Base-by-base conservation (phyloP, 1,284 basidiomycete species). In the Sutorius eximius region DNA sequence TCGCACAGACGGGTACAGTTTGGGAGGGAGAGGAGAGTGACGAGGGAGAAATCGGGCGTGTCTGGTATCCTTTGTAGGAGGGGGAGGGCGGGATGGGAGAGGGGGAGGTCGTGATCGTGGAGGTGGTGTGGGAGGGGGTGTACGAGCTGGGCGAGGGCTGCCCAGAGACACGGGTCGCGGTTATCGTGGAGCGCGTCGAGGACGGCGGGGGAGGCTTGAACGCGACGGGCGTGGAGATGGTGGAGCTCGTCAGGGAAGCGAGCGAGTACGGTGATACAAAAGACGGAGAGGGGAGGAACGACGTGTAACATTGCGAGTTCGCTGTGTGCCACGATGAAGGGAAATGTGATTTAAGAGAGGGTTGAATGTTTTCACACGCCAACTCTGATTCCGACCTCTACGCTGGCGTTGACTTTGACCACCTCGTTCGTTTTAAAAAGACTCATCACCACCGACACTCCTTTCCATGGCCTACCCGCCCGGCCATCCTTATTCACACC, bases 151-250 rank as follows among this genome's bases (percentile, higher is more conserved):
- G 79, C 71, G 29, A 90, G 53, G 12, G 77, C 71, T 0, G 78
- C 81, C 86, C 87, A 89, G 12, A 87, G 69, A 12, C 77, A 73
- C 1, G 87, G 85, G 60, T 86, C 81, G 4, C 79, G 64, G 1
- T 56, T 47, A 20, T 54, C 3, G 15, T 41, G 6, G 45, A 57
- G 36, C 13, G 54, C 53, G 54, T 60, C 59, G 46, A 56, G 48
- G 48, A 67, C 51, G n/a, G 53, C 53, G 30, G 47, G 73, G 68
- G 43, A 79, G 64, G 53, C 79, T 66, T 6, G 73, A 3, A 77
- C 18, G 30, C 70, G 68, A 3, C 61, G 59, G 13, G 50, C 30
- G 0, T 72, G 75, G 6, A 72, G 45, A 10, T 59, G 18, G 58
- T 74, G 63, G 9, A 82, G 45, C 24, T 73, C 65, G 41, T 82